Evolutionary conservation across 306 rosid genomes (phyloP), one percentile per base, ranked within the genome.

Genomic region (Cajanus cajan): DNA sequence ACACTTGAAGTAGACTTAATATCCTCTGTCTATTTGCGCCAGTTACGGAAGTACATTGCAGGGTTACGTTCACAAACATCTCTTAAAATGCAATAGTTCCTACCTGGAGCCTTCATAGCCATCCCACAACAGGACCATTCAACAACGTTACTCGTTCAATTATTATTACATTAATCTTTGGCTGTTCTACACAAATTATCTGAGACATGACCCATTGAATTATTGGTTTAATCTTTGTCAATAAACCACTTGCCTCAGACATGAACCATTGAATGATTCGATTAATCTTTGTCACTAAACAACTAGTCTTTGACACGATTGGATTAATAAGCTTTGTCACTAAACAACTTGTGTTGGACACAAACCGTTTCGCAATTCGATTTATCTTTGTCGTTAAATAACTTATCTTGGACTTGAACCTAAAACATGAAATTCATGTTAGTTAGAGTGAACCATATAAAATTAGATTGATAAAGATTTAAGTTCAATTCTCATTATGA

Each of bases 101-200:
- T 76, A 11, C 74, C 82, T 0, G 86, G 86, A 18, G 83, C 82
- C 15, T 76, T 86, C 85, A 76, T 76, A 0, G 74, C 79, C 13
- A 58, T 86, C 43, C 50, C n/a, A 55, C 63, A 10, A 9, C 63
- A 10, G 5, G 5, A 40, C 7, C n/a, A n/a, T n/a, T n/a, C n/a
- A n/a, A n/a, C n/a, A n/a, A n/a, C n/a, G n/a, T n/a, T n/a, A n/a
- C n/a, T n/a, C n/a, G n/a, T n/a, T n/a, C n/a, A n/a, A n/a, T n/a
- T n/a, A 19, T 16, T n/a, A n/a, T n/a, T n/a, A n/a, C n/a, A n/a
- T n/a, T n/a, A 24, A 51, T 3, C 24, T 19, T 10, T 16, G 21
- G 51, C 71, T 19, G n/a, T 6, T 34, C 11, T 59, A 10, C 19
- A 28, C 13, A 37, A 1, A 28, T 28, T 28, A n/a, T n/a, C n/a